Evolutionary conservation across 441 rosid species (phyloP).

Genomic region (Pelargonium myrrhifolium): DNA sequence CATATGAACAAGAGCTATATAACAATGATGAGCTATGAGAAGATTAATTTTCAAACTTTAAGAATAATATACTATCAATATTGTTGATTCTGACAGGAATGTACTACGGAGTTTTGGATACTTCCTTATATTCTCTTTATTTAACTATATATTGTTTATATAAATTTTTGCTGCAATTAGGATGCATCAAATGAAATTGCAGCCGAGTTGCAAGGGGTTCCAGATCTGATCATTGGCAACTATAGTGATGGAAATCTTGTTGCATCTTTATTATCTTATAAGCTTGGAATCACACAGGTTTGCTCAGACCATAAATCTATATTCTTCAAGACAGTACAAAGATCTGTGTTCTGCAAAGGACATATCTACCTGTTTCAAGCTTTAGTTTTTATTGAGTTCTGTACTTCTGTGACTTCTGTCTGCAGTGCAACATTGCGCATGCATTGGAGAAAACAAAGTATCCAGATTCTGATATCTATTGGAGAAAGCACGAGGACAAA

Average conservation of each 20-base stretch:
- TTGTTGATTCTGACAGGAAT: no score
- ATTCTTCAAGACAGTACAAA: constrained; percentile 5
- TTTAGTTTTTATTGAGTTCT: neutral
- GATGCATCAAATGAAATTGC: constrained; percentile 78
- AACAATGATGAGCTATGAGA: no score
- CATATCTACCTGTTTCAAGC: neutral
- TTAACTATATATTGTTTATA: neutral
- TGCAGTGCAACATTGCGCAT: constrained; percentile 94
- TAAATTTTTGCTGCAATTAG: constrained; percentile 27
- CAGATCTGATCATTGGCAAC: constrained; percentile 88
- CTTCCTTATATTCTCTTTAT: no score
- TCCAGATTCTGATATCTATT: constrained; percentile 92
- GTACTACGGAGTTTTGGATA: no score
- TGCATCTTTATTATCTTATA: constrained; percentile 77
- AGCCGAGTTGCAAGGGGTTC: constrained; percentile 67
- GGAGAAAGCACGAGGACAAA: constrained; percentile 77
- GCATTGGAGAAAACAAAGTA: constrained; percentile 95
- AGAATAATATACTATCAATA: no score
- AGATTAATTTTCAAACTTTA: no score
- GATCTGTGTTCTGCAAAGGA: neutral
- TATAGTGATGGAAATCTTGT: constrained; percentile 98
- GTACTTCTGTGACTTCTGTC: neutral
- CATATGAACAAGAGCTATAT: no score
- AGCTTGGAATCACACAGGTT: constrained; percentile 88
- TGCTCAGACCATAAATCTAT: neutral